phyloP scores from a whole-genome alignment of 2,329 filamentous ascomycete genomes.

The Huntiella decipiens region DNA sequence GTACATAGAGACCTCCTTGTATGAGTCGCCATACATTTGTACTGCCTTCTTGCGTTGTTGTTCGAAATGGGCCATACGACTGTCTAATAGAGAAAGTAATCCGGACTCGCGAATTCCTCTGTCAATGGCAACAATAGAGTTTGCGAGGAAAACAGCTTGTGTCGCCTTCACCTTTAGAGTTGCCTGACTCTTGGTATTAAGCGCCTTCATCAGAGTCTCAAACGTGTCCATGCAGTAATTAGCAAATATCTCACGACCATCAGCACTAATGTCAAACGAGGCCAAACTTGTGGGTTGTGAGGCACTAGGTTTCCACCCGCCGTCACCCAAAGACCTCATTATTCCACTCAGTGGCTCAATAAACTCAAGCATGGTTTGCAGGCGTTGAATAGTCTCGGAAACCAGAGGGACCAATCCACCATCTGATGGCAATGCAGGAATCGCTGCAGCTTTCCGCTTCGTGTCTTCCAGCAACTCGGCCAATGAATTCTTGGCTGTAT shows the following conservation, averaged over 20 bases:
- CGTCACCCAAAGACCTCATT: conserved; percentile 79
- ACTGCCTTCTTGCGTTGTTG: conserved; percentile 76
- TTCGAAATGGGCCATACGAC: conserved; percentile 50
- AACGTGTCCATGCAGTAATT: conserved; percentile 83
- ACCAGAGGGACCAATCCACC: conserved; percentile 63
- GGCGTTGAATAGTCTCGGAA: conserved; percentile 63
- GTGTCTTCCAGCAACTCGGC: conserved; percentile 71
- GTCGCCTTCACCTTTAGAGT: conserved; percentile 61
- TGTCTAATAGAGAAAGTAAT: conserved; percentile 49
- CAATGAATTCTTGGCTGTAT: conserved; percentile 77
- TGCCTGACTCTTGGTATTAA: conserved; percentile 55
- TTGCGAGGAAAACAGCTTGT: conserved; percentile 78
- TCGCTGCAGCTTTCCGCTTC: conserved; percentile 43
- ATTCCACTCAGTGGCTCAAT: conserved; percentile 72
- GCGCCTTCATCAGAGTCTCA: conserved; percentile 53
- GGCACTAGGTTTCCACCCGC: conserved; percentile 56
- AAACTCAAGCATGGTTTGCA: conserved; percentile 77
- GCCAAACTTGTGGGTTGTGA: conserved; percentile 40
- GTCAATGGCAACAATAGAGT: conserved; percentile 68
- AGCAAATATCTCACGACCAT: conserved; percentile 71
- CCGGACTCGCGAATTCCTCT: conserved; percentile 70
- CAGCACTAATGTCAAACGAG: conserved; percentile 73
- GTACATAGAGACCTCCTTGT: conserved; percentile 70
- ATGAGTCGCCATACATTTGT: conserved; percentile 63
- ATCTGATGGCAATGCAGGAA: conserved; percentile 56